Percentiles rank a stretch among this genome's conserved stretches.
Evolutionary conservation across 108 stramenopile species (phyloP).

Genomic region (Pseudonitzschia pungens): DNA sequence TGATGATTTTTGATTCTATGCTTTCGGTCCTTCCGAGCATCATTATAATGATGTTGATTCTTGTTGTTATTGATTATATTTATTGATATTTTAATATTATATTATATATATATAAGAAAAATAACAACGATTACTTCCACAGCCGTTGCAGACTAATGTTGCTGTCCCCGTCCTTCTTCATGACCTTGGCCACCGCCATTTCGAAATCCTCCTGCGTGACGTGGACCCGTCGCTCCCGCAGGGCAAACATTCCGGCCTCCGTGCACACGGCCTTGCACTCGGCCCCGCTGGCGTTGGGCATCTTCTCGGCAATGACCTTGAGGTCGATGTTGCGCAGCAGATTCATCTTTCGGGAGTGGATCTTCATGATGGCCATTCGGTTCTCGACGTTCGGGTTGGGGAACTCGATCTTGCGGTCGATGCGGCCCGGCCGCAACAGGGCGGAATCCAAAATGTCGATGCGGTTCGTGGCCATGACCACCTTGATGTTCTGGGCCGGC

Average conservation of each 20-base stretch:
- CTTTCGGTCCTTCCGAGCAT: no score
- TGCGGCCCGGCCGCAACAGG: slow-evolving; percentile 91
- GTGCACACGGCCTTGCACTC: slow-evolving; percentile 99
- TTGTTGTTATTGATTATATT: no score
- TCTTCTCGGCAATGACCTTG: slow-evolving; percentile 90
- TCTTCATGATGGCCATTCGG: slow-evolving; percentile 90
- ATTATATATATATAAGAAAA: no score
- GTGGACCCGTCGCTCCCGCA: slow-evolving; percentile 97
- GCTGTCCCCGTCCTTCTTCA: slow-evolving; percentile 98
- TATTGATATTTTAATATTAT: no score
- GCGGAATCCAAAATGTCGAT: slow-evolving; percentile 98
- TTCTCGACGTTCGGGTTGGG: slow-evolving; percentile 91
- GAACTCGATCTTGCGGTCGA: slow-evolving; percentile 98
- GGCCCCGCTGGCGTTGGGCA: slow-evolving; percentile 94
- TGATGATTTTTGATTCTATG: no score
- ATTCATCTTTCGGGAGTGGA: slow-evolving; percentile 98
- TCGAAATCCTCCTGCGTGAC: slow-evolving; percentile 99
- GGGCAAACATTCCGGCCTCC: slow-evolving; percentile 99
- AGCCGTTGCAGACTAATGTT: slow-evolving; percentile 95
- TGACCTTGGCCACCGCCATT: slow-evolving; percentile 99
- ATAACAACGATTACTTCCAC: slow-evolving; percentile 99
- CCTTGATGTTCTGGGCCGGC: slow-evolving; percentile 98
- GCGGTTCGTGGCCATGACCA: slow-evolving; percentile 97
- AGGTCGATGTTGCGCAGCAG: slow-evolving; percentile 95
- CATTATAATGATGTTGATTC: no score